Evolutionary conservation across 2,329 filamentous ascomycete species (phyloP).

Genomic region (Drechslerella stenobrocha): DNA sequence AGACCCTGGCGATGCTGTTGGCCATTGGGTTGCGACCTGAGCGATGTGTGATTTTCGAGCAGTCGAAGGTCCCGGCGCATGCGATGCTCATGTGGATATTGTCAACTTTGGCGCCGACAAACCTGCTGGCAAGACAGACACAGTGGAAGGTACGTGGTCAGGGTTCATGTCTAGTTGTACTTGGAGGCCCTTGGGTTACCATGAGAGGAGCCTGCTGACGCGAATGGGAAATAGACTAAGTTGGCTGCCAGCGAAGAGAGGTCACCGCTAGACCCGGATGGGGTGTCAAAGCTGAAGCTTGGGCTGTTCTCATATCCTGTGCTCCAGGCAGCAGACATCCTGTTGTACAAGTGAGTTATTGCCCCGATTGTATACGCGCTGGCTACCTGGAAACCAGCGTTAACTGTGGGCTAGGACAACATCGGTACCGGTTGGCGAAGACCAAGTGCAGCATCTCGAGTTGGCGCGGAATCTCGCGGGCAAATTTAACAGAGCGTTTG

Average conservation of each 20-base stretch:
- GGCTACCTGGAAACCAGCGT: constrained; percentile 42
- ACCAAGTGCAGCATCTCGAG: constrained; percentile 91
- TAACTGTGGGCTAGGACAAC: constrained; percentile 65
- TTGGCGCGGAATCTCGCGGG: constrained; percentile 83
- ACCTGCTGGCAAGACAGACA: constrained; percentile 96
- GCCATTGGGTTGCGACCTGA: constrained; percentile 81
- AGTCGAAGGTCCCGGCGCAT: constrained; percentile 63
- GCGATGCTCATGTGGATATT: constrained; percentile 96
- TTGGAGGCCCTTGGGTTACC: not conserved
- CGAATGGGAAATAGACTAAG: constrained; percentile 65
- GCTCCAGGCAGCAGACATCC: constrained; percentile 88
- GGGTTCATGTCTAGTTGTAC: not conserved
- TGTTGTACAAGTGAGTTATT: constrained; percentile 72
- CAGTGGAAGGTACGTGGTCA: constrained; percentile 80
- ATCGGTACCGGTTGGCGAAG: constrained; percentile 94
- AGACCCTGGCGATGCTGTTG: constrained; percentile 77
- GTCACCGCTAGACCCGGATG: constrained; percentile 63
- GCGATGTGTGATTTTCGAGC: constrained; percentile 72
- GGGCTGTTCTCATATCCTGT: constrained; percentile 96
- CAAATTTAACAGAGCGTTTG: constrained; percentile 80
- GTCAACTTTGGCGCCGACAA: constrained; percentile 85
- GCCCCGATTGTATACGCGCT: not conserved
- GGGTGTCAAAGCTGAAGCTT: constrained; percentile 71
- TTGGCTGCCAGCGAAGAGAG: constrained; percentile 66
- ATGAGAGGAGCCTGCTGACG: constrained; percentile 11